Conservation (phyloP, 257 asterid species). For the Lavandula angustifolia region DNA sequence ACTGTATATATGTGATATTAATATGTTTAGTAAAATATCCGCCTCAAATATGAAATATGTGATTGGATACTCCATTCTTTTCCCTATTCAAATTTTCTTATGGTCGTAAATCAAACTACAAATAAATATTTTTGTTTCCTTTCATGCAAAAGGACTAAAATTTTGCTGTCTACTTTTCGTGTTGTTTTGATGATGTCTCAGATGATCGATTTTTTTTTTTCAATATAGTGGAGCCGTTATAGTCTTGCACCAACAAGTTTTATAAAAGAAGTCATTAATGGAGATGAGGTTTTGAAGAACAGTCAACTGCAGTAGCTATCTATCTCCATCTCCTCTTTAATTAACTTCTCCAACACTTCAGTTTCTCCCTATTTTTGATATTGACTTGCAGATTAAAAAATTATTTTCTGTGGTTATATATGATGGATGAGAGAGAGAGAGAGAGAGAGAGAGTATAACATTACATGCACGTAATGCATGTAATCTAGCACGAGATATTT, state of each 20-base stretch:
- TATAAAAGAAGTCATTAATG: slow-evolving; percentile 12
- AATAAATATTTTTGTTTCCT: neutral
- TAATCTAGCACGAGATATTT: neutral
- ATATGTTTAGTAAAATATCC: too few relatives aligned
- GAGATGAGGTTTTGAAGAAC: slow-evolving; percentile 30
- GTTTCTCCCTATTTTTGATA: slow-evolving; percentile 22
- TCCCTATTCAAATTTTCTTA: too few relatives aligned
- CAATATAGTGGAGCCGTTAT: slow-evolving; percentile 42
- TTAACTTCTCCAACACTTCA: slow-evolving; percentile 52
- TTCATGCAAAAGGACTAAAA: slow-evolving; percentile 33
- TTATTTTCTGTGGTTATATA: too few relatives aligned
- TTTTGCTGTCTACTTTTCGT: slow-evolving; percentile 40
- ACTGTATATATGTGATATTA: too few relatives aligned
- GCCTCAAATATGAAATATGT: too few relatives aligned
- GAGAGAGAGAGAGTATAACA: too few relatives aligned
- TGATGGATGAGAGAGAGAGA: too few relatives aligned
- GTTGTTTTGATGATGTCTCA: slow-evolving; percentile 30
- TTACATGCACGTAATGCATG: too few relatives aligned
- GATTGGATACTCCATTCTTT: too few relatives aligned
- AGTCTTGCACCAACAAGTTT: slow-evolving; percentile 38
- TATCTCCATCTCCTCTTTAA: slow-evolving; percentile 45
- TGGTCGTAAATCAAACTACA: too few relatives aligned
- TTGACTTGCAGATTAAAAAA: neutral
- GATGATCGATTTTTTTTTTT: slow-evolving; percentile 6
- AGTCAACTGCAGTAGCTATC: slow-evolving; percentile 41